phyloP scores from a whole-genome alignment of 192 early-diverging fungal genomes.

The Coemansia sp. region DNA sequence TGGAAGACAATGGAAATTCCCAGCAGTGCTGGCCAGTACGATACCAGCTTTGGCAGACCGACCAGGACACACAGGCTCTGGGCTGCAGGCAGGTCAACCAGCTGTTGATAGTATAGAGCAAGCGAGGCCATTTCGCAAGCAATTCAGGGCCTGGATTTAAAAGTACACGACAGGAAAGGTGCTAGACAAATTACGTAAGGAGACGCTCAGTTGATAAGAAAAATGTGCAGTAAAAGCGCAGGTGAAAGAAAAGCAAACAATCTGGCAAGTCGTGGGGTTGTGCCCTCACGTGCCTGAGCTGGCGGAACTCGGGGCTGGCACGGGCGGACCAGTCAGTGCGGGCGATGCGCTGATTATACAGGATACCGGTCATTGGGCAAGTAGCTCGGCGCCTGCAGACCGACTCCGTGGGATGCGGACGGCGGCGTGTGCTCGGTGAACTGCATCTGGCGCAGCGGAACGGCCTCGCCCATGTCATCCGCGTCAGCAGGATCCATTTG shows the following conservation, averaged over 20 bases:
- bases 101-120: conserved; percentile 31
- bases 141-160: conserved; percentile 2
- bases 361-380: neutral
- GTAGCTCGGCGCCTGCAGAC: conserved; percentile 7
- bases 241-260: neutral
- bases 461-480: conserved; percentile 30
- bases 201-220: too few species aligned
- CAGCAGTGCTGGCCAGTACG: conserved; percentile 68
- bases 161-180: conserved; percentile 4
- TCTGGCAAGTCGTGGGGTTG: neutral
- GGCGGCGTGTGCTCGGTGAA: conserved; percentile 13
- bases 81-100: conserved; percentile 42
- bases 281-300: neutral
- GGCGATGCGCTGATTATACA: neutral
- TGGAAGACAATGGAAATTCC: conserved; percentile 55
- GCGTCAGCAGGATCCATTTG: conserved; percentile 14
- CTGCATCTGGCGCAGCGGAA: conserved; percentile 31
- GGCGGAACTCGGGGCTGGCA: neutral
- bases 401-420: neutral
- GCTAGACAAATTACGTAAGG: neutral
- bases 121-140: conserved; percentile 29
- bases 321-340: neutral
- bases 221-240: too few species aligned
- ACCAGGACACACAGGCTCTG: conserved; percentile 54
- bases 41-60: conserved; percentile 57